phyloP scores from a whole-genome alignment of 805 yeast genomes.

The Zygotorulaspora danielsina region DNA sequence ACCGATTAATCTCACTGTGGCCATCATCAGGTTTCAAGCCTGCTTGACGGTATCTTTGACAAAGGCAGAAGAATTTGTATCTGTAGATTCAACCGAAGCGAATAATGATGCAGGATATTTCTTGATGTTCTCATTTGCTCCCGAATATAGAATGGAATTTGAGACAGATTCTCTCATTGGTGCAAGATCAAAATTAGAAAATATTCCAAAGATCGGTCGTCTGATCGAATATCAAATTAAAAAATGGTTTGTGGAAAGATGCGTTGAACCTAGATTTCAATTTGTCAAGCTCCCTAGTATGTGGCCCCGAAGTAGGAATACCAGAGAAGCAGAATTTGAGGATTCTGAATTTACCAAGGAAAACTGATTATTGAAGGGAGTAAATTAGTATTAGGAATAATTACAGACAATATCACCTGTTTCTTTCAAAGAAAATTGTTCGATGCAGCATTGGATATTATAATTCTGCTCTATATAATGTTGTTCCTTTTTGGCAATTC shows the following conservation, averaged over 20 bases:
- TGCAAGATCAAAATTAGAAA: constrained; percentile 84
- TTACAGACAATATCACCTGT: constrained; percentile 17
- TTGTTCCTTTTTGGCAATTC: constrained; percentile 31
- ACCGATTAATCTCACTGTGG: constrained; percentile 80
- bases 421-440: constrained; percentile 13
- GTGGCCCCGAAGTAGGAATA: constrained; percentile 71
- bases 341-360: constrained; percentile 8
- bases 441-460: constrained; percentile 13
- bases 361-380: background rate
- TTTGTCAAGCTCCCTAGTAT: constrained; percentile 77
- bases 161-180: constrained; percentile 87
- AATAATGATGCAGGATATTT: constrained; percentile 51
- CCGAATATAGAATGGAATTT: constrained; percentile 86
- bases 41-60: constrained; percentile 74
- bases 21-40: constrained; percentile 87
- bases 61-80: constrained; percentile 32
- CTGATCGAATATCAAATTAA: constrained; percentile 77
- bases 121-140: constrained; percentile 82
- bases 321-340: constrained; percentile 40
- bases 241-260: constrained; percentile 86
- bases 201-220: constrained; percentile 86
- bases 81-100: constrained; percentile 14
- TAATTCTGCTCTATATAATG: constrained; percentile 14
- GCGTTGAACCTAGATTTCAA: constrained; percentile 91
- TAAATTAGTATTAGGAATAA: constrained; percentile 1